Percentiles rank a stretch among this genome's conserved stretches.
Evolutionary conservation across 495 filamentous ascomycete genomes (phyloP).

Genomic region (Sporormia fimetaria): DNA sequence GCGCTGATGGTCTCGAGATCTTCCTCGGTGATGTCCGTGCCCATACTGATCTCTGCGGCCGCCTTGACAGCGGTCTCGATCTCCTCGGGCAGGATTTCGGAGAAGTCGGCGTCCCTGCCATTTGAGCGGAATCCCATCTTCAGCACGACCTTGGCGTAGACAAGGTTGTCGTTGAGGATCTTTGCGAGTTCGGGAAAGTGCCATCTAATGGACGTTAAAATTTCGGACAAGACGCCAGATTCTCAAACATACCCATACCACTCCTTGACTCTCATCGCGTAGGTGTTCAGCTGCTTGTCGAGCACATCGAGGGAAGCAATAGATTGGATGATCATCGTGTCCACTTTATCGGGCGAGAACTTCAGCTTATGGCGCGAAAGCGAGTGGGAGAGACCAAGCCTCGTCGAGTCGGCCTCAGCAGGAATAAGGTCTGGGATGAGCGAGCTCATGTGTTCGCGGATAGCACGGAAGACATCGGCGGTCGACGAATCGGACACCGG

Average conservation of each 20-base stretch:
- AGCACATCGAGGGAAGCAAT: constrained; percentile 89
- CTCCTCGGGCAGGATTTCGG: constrained; percentile 85
- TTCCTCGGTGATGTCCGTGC: constrained; percentile 82
- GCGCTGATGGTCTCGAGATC: constrained; percentile 84
- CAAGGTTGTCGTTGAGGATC: constrained; percentile 96
- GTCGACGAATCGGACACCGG: constrained; percentile 80
- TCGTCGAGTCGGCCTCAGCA: constrained; percentile 81
- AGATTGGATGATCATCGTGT: constrained; percentile 98
- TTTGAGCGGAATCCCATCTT: constrained; percentile 78
- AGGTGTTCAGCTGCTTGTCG: constrained; percentile 97
- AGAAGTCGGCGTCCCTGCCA: constrained; percentile 62
- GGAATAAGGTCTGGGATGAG: constrained; percentile 82
- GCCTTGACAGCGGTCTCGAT: constrained; percentile 86
- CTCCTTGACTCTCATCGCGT: constrained; percentile 98
- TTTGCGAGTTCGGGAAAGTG: constrained; percentile 96
- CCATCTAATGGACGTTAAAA: too few species aligned
- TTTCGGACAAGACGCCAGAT: too few species aligned
- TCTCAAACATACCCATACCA: too few species aligned
- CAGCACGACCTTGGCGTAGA: constrained; percentile 77
- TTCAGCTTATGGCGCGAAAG: constrained; percentile 97
- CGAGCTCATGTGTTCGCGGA: constrained; percentile 79
- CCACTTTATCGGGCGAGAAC: constrained; percentile 98
- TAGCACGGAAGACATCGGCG: constrained; percentile 79
- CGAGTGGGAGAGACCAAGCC: constrained; percentile 89
- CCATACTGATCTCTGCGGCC: constrained; percentile 94